phyloP scores from a whole-genome alignment of 2,329 filamentous ascomycete species.

The Aspergillus bombycis region DNA sequence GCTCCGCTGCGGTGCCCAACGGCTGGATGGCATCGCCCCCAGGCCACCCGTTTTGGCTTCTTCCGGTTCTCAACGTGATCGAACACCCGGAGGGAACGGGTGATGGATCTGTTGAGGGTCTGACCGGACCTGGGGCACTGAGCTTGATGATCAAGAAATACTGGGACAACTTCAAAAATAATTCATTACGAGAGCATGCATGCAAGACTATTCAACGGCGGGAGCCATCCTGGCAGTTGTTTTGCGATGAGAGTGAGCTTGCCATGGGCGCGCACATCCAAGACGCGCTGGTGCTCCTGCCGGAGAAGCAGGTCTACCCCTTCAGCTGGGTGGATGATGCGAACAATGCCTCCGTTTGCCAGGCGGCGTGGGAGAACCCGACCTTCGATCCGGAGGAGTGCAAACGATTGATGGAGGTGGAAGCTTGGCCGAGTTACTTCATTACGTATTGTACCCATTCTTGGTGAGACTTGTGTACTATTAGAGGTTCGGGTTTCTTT shows the following conservation, averaged over 20 bases:
- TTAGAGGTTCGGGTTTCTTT: too few species aligned
- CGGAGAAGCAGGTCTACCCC: conserved; percentile 23
- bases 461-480: conserved; percentile 14
- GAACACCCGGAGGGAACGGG: conserved; percentile 23
- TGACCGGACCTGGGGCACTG: conserved; percentile 22
- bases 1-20: conserved; percentile 23
- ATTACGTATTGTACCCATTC: conserved; percentile 29
- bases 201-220: conserved; percentile 15
- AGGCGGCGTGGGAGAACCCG: conserved; percentile 19
- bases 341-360: conserved; percentile 15
- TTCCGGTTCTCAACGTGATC: conserved; percentile 21
- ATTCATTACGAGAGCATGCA: conserved; percentile 10
- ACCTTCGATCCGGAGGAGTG: conserved; percentile 23
- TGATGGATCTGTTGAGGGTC: conserved; percentile 23
- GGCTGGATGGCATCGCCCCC: conserved; percentile 28
- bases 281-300: conserved; percentile 21
- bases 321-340: conserved; percentile 25
- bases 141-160: conserved; percentile 20
- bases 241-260: conserved; percentile 12
- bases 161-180: conserved; percentile 4
- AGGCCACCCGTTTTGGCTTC: conserved; percentile 26
- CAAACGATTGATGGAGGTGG: conserved; percentile 22
- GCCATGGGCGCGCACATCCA: not conserved
- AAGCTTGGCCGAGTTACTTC: conserved; percentile 28
- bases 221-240: conserved; percentile 18